Evolutionary conservation across 176 grass and related monocot species (phyloP).

Genomic region (Zoysia pacifica): DNA sequence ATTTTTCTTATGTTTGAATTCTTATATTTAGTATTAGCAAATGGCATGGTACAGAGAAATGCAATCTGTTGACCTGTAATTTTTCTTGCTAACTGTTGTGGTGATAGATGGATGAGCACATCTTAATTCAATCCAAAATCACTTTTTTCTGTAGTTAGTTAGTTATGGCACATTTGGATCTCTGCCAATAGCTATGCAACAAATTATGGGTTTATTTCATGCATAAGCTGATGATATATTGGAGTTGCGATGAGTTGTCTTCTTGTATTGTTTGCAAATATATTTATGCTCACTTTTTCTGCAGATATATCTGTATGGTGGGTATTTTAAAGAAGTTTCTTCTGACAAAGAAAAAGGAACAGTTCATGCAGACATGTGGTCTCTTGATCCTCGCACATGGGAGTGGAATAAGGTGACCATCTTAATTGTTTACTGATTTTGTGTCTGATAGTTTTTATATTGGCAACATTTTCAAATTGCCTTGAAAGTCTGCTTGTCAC

Average conservation of each 20-base stretch:
- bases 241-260: slow-evolving; percentile 12
- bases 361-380: slow-evolving; percentile 96
- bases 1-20: slow-evolving; percentile 21
- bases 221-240: slow-evolving; percentile 9
- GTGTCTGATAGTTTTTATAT: not conserved
- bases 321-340: slow-evolving; percentile 95
- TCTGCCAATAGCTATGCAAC: not conserved
- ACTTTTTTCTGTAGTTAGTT: not conserved
- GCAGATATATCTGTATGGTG: slow-evolving; percentile 95
- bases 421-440: not conserved
- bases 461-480: slow-evolving; percentile 13
- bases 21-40: not conserved
- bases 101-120: slow-evolving; percentile 14
- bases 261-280: slow-evolving; percentile 27
- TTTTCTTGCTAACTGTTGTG: not conserved
- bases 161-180: slow-evolving; percentile 23
- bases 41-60: not conserved
- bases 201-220: slow-evolving; percentile 1
- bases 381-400: slow-evolving; percentile 94
- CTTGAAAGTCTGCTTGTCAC: not conserved
- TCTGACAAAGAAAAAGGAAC: slow-evolving; percentile 98
- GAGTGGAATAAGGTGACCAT: slow-evolving; percentile 92
- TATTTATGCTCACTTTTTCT: slow-evolving; percentile 15
- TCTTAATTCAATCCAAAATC: not conserved
- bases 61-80: not conserved